A percentile compares a stretch with the other conserved stretches of the same genome.
These are phyloP conservation scores for Caloboletus firmus DNA, from an alignment of 1,284 basidiomycete species.

Conservation along the genomic window DNA sequence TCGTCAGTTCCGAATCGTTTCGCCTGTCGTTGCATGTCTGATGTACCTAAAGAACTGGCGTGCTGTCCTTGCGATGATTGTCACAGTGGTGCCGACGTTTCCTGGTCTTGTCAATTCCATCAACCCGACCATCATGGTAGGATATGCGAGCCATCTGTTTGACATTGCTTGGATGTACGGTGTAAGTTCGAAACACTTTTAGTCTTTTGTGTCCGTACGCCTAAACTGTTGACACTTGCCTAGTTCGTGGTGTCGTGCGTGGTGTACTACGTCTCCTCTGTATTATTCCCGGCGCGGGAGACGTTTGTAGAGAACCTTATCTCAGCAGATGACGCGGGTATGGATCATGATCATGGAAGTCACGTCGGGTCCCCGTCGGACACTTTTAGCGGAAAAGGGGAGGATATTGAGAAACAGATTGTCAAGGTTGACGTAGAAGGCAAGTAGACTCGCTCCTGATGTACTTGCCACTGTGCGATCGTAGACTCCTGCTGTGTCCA, in stretches of 20 bases:
- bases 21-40: slow-evolving; percentile 1
- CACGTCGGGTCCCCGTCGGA: neutral
- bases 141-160: slow-evolving; percentile 54
- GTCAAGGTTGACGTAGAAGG: neutral
- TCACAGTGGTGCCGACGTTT: slow-evolving; percentile 61
- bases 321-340: slow-evolving; percentile 23
- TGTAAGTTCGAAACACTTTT: slow-evolving; percentile 41
- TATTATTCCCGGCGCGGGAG: slow-evolving; percentile 57
- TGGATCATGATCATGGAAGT: slow-evolving; percentile 2
- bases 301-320: slow-evolving; percentile 56
- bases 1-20: slow-evolving; percentile 43
- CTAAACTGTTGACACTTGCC: neutral
- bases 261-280: slow-evolving; percentile 55
- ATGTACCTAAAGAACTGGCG: slow-evolving; percentile 64
- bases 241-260: slow-evolving; percentile 44
- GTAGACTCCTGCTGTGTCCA: neutral
- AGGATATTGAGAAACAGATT: slow-evolving; percentile 12
- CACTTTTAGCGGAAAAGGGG: neutral
- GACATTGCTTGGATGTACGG: slow-evolving; percentile 73
- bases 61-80: slow-evolving; percentile 60
- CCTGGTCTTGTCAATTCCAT: slow-evolving; percentile 72
- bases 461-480: neutral
- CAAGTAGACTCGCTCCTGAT: neutral
- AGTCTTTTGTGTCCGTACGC: slow-evolving; percentile 17
- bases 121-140: slow-evolving; percentile 54